Evolutionary conservation across 2,329 filamentous ascomycete genomes (phyloP), one percentile per base, ranked within the genome.

Genomic region (Claviceps purpurea): DNA sequence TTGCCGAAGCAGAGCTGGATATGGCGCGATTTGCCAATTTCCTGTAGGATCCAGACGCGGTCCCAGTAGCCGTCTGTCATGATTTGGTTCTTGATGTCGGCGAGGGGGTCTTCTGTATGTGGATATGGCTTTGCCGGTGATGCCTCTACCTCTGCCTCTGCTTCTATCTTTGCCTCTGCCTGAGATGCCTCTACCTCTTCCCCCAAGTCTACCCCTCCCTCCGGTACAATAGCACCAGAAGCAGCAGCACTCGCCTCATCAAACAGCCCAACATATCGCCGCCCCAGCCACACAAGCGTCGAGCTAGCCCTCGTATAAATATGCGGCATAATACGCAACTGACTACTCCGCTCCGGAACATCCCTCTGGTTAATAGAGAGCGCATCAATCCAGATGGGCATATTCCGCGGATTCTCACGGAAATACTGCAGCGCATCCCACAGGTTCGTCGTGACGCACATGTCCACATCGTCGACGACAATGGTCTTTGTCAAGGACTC

Each of bases 271-370:
- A 46, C 13, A 42, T 54, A 50, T 48, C 49, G 37, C 7, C 14
- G 40, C 5, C 58, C 57, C 6, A 60, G 54, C 54, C 56, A 60
- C 10, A 58, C 52, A 5, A 59, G 30, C n/a, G 58, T 58, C 11
- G 49, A 43, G 14, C 41, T 46, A 8, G 57, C 57, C 16, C 51
- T 49, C 1, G 50, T 44, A 51, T 57, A 60, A n/a, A 59, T 59
- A 37, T 56, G 52, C 43, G 53, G 53, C 59, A 59, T 60, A 30
- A 59, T 53, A 22, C 52, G 51, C 40, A 61, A 40, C 52, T 61
- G 55, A 11, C 50, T 40, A 34, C 30, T 55, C 26, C 56, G 54
- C 50, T 60, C 59, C 4, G 44, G 34, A 2, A 51, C 34, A 47
- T 59, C 52, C 1, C 34, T 39, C 53, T 61, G 59, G 44, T 59